phyloP scores from a whole-genome alignment of 106 monocot species.

The Allium sativum region DNA sequence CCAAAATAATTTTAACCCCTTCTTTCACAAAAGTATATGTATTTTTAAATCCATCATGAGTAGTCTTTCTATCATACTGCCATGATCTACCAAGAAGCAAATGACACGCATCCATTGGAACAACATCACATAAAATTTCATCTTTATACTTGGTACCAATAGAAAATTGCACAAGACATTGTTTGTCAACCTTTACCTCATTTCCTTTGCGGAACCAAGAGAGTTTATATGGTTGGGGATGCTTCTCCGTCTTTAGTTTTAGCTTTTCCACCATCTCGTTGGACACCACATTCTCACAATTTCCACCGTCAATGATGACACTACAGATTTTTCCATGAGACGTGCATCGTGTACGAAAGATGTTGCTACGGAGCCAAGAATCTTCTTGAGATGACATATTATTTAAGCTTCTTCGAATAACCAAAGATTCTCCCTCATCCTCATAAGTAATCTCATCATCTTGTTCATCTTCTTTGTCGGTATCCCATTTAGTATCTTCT shows the following conservation, averaged over 20 bases:
- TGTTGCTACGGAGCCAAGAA: background rate
- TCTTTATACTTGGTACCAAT: constrained; percentile 9
- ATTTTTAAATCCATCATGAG: constrained; percentile 1
- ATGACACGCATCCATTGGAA: constrained; percentile 19
- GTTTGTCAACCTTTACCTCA: background rate
- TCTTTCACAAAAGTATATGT: constrained; percentile 1
- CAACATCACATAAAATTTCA: constrained; percentile 10
- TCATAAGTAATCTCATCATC: background rate
- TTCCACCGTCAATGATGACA: constrained; percentile 10
- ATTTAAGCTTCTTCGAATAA: background rate
- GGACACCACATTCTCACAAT: constrained; percentile 10
- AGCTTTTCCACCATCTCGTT: constrained; percentile 5
- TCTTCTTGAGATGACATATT: background rate
- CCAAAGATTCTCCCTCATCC: background rate
- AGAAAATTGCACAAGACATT: background rate
- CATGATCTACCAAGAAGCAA: constrained; percentile 4
- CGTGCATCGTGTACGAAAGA: constrained; percentile 1
- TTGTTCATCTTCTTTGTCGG: background rate
- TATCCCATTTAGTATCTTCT: background rate
- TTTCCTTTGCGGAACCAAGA: constrained; percentile 6
- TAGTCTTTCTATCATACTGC: background rate
- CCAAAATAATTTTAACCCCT: background rate
- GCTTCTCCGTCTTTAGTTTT: background rate
- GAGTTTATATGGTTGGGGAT: constrained; percentile 9
- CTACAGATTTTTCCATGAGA: constrained; percentile 6